These are phyloP conservation scores for Berberis thunbergii DNA, from an alignment of 164 flowering plant species.

Conservation along the genomic window DNA sequence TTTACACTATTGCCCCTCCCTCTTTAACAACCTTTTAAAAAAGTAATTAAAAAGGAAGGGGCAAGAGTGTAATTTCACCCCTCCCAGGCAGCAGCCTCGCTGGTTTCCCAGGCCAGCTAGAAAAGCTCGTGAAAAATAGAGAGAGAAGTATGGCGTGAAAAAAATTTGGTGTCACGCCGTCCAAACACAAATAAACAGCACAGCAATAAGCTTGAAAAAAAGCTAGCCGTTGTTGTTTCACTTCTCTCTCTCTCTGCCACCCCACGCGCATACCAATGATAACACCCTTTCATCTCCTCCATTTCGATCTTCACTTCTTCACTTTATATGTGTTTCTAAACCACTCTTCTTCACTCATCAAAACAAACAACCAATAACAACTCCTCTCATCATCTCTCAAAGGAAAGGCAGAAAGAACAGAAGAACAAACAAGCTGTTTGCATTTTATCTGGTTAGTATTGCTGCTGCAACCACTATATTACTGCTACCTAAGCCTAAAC, in stretches of 20 bases:
- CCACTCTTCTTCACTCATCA: not conserved
- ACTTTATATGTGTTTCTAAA: slow-evolving; percentile 4
- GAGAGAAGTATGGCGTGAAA: slow-evolving; percentile 57
- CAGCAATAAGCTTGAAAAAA: too few relatives aligned
- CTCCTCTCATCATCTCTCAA: not conserved
- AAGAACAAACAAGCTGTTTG: not conserved
- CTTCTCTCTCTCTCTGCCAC: slow-evolving; percentile 26
- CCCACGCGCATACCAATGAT: slow-evolving; percentile 45
- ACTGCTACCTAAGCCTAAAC: too few relatives aligned
- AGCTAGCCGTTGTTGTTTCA: too few relatives aligned
- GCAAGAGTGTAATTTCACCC: too few relatives aligned
- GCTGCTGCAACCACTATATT: too few relatives aligned
- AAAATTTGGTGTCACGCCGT: slow-evolving; percentile 47
- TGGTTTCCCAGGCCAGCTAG: too few relatives aligned
- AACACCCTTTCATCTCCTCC: slow-evolving; percentile 5
- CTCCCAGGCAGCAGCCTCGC: too few relatives aligned
- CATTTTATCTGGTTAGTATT: too few relatives aligned
- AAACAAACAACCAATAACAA: not conserved
- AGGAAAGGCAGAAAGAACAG: not conserved
- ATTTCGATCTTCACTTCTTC: not conserved
- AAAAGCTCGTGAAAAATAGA: too few relatives aligned
- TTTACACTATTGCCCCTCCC: too few relatives aligned
- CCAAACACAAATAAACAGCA: slow-evolving; percentile 26
- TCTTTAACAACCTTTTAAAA: too few relatives aligned
- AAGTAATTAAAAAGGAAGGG: too few relatives aligned